A percentile compares a stretch with the other conserved stretches of the same genome.
phyloP scores from a whole-genome alignment of 1,284 basidiomycete species.

The Porphyrellus sp. region DNA sequence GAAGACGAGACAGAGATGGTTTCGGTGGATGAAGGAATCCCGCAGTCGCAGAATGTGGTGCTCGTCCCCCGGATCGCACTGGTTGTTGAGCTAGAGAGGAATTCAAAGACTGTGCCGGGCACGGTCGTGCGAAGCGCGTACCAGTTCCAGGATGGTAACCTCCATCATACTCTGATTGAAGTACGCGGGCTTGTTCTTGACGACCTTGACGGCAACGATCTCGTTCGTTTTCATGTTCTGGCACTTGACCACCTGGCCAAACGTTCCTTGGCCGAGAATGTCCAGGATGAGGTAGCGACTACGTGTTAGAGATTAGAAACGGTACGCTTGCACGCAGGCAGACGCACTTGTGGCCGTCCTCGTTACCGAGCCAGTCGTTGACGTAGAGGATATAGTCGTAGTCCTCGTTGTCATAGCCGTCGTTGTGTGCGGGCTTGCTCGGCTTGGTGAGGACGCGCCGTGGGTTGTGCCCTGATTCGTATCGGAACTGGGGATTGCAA shows the following conservation, averaged over 20 bases:
- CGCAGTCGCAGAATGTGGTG: constrained; percentile 95
- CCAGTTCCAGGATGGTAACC: constrained; percentile 94
- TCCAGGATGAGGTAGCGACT: constrained; percentile 91
- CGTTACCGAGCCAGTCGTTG: constrained; percentile 90
- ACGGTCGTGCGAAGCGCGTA: constrained; percentile 40
- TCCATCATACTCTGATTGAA: constrained; percentile 99
- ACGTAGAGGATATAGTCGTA: constrained; percentile 98
- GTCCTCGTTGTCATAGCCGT: constrained; percentile 95
- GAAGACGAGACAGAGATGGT: constrained; percentile 96
- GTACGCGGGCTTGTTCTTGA: constrained; percentile 99
- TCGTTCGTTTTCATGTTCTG: constrained; percentile 99
- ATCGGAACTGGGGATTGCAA: constrained; percentile 90
- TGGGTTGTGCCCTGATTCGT: constrained; percentile 90
- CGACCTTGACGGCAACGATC: constrained; percentile 97
- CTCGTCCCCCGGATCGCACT: constrained; percentile 89
- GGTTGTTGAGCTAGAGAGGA: constrained; percentile 77
- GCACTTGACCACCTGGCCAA: constrained; percentile 99
- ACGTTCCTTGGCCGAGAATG: constrained; percentile 96
- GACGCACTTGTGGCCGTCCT: constrained; percentile 86
- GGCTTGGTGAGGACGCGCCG: constrained; percentile 94
- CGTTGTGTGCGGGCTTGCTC: constrained; percentile 89
- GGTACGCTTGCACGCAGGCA: constrained; percentile 10
- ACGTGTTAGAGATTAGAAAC: constrained; percentile 15
- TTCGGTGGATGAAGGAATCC: constrained; percentile 96
- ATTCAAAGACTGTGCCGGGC: not conserved